phyloP scores from a whole-genome alignment of 768 basidiomycete species.

The Pleurotus cornucopiae region DNA sequence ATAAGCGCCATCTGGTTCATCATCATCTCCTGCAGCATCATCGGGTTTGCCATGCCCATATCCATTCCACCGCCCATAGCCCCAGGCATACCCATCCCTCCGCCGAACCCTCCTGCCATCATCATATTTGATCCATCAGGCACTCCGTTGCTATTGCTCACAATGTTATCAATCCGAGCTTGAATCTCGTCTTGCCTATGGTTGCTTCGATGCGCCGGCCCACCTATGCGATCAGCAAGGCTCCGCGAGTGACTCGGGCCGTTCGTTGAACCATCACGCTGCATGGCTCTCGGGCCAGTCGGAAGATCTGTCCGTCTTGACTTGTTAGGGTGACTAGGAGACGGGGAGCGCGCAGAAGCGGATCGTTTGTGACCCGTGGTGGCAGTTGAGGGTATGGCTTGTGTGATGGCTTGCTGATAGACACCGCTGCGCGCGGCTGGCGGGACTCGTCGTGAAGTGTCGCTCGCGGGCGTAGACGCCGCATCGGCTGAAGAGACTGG shows the following conservation, averaged over 20 bases:
- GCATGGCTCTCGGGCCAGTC: constrained; percentile 84
- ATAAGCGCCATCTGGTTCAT: constrained; percentile 91
- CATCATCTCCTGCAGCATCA: constrained; percentile 86
- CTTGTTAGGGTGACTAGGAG: constrained; percentile 64
- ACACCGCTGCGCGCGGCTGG: constrained; percentile 52
- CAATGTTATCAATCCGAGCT: constrained; percentile 71
- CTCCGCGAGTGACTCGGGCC: constrained; percentile 43
- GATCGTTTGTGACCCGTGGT: constrained; percentile 57
- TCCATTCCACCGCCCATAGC: constrained; percentile 42
- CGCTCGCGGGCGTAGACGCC: constrained; percentile 26
- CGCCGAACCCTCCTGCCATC: constrained; percentile 37
- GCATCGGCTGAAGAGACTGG: constrained; percentile 15
- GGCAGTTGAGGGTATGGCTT: constrained; percentile 49
- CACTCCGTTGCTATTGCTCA: constrained; percentile 42
- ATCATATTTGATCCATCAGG: constrained; percentile 47
- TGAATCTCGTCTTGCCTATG: constrained; percentile 66
- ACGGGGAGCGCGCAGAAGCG: constrained; percentile 65
- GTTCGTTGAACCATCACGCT: constrained; percentile 32
- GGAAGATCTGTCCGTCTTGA: constrained; percentile 73
- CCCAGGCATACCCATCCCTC: constrained; percentile 8
- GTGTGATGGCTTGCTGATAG: constrained; percentile 73
- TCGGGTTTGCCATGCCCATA: constrained; percentile 58
- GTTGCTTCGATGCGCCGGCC: constrained; percentile 30
- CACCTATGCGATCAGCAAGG: constrained; percentile 80
- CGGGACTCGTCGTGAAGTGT: constrained; percentile 39